A percentile compares a stretch with the other conserved stretches of the same genome.
phyloP scores from a whole-genome alignment of 2,329 filamentous ascomycete species.

The Aspergillus floridensis region DNA sequence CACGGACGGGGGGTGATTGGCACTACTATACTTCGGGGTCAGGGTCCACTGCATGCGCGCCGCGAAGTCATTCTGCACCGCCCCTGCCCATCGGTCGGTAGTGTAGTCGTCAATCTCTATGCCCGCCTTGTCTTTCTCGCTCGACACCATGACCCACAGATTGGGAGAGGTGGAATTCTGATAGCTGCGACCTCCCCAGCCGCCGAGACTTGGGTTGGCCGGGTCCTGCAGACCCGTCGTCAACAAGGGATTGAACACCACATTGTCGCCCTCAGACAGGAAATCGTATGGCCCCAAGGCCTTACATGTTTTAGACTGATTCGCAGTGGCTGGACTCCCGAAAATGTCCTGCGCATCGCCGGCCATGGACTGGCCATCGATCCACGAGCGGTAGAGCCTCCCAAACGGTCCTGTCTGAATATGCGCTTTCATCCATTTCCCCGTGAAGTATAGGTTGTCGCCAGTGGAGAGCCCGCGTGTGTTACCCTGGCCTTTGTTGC shows the following conservation, averaged over 20 bases:
- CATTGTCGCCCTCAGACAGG: slow-evolving; percentile 3
- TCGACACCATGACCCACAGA: neutral
- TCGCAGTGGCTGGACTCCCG: neutral
- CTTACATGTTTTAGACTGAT: neutral
- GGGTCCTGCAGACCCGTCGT: slow-evolving; percentile 2
- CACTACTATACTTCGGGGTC: neutral
- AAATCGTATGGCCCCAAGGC: neutral
- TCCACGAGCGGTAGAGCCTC: slow-evolving; percentile 4
- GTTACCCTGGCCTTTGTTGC: neutral
- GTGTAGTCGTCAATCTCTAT: neutral
- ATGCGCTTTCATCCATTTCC: neutral
- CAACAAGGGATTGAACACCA: slow-evolving; percentile 4
- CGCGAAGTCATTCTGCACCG: slow-evolving; percentile 6
- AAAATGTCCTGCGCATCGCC: neutral
- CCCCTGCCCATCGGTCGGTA: neutral
- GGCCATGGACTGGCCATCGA: neutral
- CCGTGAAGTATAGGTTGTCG: slow-evolving; percentile 1
- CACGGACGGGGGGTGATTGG: slow-evolving; percentile 1
- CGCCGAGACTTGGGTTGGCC: neutral
- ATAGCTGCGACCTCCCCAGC: slow-evolving; percentile 1
- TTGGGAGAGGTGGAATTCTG: neutral
- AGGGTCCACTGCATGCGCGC: slow-evolving; percentile 7
- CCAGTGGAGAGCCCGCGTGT: neutral
- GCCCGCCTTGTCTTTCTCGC: neutral
- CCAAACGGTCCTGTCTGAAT: neutral